phyloP scores from a whole-genome alignment of 2,329 filamentous ascomycete genomes.

The Teratosphaeria nubilosa region DNA sequence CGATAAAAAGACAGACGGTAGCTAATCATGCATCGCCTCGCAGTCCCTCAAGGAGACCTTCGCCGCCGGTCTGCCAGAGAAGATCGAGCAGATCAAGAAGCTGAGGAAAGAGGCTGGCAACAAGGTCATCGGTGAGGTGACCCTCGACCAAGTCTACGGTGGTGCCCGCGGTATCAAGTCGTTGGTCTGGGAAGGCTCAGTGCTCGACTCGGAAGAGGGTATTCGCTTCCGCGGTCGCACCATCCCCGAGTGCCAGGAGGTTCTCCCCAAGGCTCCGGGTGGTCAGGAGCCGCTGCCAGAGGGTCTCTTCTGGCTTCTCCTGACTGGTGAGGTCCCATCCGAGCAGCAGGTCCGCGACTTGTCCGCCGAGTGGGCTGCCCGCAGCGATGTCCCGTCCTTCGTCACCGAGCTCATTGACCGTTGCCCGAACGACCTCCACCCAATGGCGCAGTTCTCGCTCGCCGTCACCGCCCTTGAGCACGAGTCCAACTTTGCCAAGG shows the following conservation, averaged over 20 bases:
- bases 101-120: constrained; percentile 93
- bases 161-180: constrained; percentile 98
- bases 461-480: constrained; percentile 97
- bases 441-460: constrained; percentile 98
- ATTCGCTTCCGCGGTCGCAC: constrained; percentile 99
- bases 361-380: constrained; percentile 96
- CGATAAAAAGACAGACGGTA: neutral
- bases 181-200: constrained; percentile 97
- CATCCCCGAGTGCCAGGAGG: constrained; percentile 95
- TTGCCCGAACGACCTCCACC: constrained; percentile 97
- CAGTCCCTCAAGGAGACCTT: constrained; percentile 98
- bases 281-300: constrained; percentile 95
- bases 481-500: constrained; percentile 94
- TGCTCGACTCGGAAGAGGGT: constrained; percentile 96
- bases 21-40: constrained; percentile 16
- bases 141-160: constrained; percentile 97
- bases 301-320: constrained; percentile 98
- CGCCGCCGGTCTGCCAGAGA: constrained; percentile 85
- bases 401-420: constrained; percentile 99
- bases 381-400: constrained; percentile 94
- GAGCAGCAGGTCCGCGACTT: constrained; percentile 98
- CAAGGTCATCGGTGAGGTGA: constrained; percentile 96
- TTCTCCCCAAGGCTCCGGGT: constrained; percentile 93
- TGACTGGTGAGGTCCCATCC: constrained; percentile 93
- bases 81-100: constrained; percentile 99